Conservation (phyloP, 1,284 basidiomycete genomes). For the Melampsora abietis-canadensis region DNA sequence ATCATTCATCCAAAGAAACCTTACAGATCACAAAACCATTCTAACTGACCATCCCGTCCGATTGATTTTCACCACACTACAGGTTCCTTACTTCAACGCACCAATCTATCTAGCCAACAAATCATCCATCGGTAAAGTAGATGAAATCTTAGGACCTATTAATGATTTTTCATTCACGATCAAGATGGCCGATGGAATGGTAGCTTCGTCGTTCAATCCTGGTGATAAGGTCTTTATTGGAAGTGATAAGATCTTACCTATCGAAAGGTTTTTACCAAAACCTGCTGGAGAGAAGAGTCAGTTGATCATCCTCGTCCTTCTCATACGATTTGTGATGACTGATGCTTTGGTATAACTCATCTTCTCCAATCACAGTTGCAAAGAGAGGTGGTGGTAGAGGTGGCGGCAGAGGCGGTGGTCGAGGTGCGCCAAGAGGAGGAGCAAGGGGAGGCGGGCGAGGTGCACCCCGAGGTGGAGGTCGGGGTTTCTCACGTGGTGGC, state of each 20-base stretch:
- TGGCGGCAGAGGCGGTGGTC: slow-evolving; percentile 48
- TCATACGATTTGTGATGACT: slow-evolving; percentile 46
- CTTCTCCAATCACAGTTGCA: slow-evolving; percentile 38
- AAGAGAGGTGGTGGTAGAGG: slow-evolving; percentile 54
- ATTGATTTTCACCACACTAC: no score
- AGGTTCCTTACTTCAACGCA: slow-evolving; percentile 95
- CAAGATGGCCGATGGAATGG: slow-evolving; percentile 95
- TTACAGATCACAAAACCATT: no score
- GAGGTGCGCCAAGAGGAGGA: slow-evolving; percentile 41
- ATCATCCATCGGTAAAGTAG: slow-evolving; percentile 88
- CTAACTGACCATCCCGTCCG: no score
- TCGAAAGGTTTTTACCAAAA: slow-evolving; percentile 95
- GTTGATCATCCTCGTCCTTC: slow-evolving; percentile 47
- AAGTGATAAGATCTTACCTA: slow-evolving; percentile 90
- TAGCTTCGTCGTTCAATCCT: slow-evolving; percentile 90
- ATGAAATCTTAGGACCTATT: slow-evolving; percentile 94
- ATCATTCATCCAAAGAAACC: slow-evolving; percentile 5
- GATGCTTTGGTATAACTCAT: neutral
- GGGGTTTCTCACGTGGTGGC: slow-evolving; percentile 44
- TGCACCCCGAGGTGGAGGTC: slow-evolving; percentile 56
- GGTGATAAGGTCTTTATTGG: slow-evolving; percentile 98
- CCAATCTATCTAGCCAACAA: slow-evolving; percentile 99
- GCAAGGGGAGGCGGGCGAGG: slow-evolving; percentile 57
- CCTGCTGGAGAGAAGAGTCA: slow-evolving; percentile 67
- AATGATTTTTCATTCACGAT: slow-evolving; percentile 98